Base-by-base conservation (phyloP, 2,329 filamentous ascomycete genomes). In the Stachybotrys echinatus region DNA sequence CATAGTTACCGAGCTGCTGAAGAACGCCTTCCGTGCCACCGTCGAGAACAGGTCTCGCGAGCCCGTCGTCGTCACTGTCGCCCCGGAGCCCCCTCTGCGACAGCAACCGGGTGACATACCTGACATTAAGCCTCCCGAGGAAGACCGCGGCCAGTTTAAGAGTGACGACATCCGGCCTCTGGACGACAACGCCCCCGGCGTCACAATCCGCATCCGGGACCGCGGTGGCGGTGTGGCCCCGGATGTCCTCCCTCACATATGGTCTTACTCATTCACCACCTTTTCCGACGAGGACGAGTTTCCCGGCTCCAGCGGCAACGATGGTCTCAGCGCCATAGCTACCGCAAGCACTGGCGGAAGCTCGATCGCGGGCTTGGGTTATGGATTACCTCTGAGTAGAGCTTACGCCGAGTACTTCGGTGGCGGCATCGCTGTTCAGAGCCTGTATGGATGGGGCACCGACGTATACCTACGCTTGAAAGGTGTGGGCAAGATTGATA, bases 391-490 rank as follows among this genome's bases (percentile, higher is more conserved):
- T 2, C 71, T 99, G 20, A 91, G 91, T 48, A 80, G 94, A 54
- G 92, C 94, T 0, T 99, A 99, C 64, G 94, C 94, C 1, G 92
- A 99, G 73, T 99, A 97, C 62, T 99, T 99, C 74, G 94, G 94
- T 2, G 94, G 94, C 1, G 92, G 92, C 3, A 94, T 99, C 51
- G 85, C 85, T 5, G 85, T 99, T n/a, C 92, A 99, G 76, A 96
- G 90, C 65, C 70, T 97, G 44, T 94, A 90, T 74, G 92, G 94
- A 4, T 99, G 94, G 94, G 94, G 82, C 4, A 84, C 81, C 6
- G 84, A 88, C 61, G 84, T 88, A 2, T 88, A 87, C 59, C 64
- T 88, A 44, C 71, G 81, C 45, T 65, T 88, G 40, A 84, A 84
- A 63, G 82, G 82, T 3, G 79, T 85, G 7, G 81, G 79, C 10